A percentile compares a stretch with the other conserved stretches of the same genome.
Conservation (phyloP, 2,329 filamentous ascomycete genomes). For the Phialophora expanda region DNA sequence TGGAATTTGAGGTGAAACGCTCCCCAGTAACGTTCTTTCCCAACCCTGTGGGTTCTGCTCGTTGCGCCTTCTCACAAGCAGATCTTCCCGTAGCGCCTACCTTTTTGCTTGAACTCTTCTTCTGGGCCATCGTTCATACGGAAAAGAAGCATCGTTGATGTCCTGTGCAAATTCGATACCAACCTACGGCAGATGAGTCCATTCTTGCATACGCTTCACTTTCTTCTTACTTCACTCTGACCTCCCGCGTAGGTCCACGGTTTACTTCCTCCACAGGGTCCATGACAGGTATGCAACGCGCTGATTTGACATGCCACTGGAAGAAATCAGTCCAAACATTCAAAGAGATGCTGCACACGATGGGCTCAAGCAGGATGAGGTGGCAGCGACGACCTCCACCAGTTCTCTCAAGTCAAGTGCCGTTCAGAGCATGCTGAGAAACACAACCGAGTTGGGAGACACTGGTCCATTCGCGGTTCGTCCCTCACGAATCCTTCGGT, state of each 20-base stretch:
- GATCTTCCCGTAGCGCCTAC: background rate
- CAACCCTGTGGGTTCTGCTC: background rate
- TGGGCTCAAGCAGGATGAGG: conserved; percentile 21
- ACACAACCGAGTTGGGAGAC: conserved; percentile 69
- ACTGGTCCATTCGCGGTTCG: conserved; percentile 66
- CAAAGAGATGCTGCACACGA: conserved; percentile 21
- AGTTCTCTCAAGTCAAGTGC: conserved; percentile 52
- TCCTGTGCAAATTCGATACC: background rate
- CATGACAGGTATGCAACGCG: conserved; percentile 15
- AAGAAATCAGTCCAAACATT: conserved; percentile 35
- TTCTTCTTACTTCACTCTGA: conserved; percentile 9
- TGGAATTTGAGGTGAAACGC: background rate
- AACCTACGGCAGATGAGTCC: background rate
- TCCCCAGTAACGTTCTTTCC: background rate
- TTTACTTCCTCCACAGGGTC: background rate
- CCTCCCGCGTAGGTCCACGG: background rate
- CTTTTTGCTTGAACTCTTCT: background rate
- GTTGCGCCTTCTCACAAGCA: background rate
- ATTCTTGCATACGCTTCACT: background rate
- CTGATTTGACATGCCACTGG: conserved; percentile 33
- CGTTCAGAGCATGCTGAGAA: conserved; percentile 69
- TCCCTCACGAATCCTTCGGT: conserved; percentile 47
- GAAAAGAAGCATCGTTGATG: background rate
- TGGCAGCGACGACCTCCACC: conserved; percentile 13
- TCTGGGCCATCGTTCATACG: background rate